These are phyloP conservation scores for Agrostemma githago DNA, from an alignment of 148 eudicot genomes.

Conservation along the genomic window DNA sequence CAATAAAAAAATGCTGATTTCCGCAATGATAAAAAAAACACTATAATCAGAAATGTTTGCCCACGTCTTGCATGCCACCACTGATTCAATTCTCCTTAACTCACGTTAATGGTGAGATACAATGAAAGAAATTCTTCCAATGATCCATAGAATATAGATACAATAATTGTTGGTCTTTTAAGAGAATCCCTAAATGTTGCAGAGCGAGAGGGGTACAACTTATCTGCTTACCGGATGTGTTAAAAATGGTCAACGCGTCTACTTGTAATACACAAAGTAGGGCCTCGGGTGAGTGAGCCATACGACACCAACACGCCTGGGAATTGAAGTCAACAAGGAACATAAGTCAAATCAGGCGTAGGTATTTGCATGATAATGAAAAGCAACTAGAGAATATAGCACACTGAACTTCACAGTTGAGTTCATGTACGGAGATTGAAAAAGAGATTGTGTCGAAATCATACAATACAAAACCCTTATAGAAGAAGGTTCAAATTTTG, in stretches of 20 bases:
- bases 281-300: slow-evolving; percentile 61
- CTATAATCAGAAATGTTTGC: neutral
- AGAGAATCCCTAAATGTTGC: neutral
- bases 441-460: neutral
- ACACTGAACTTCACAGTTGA: neutral
- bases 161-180: neutral
- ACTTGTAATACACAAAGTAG: slow-evolving; percentile 74
- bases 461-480: neutral
- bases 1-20: neutral
- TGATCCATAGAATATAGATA: neutral
- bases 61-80: slow-evolving; percentile 5
- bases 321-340: slow-evolving; percentile 22
- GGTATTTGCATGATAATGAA: slow-evolving; percentile 2
- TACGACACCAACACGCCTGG: slow-evolving; percentile 93
- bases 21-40: neutral
- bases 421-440: neutral
- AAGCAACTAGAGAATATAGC: neutral
- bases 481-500: neutral
- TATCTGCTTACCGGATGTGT: too few relatives aligned
- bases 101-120: neutral
- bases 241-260: slow-evolving; percentile 32
- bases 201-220: neutral
- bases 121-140: neutral
- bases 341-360: slow-evolving; percentile 11
- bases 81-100: too few relatives aligned